A percentile compares a stretch with the other conserved stretches of the same genome.
Conservation (phyloP, 371 early-diverging fungal species). For the Saksenaea oblongispora region DNA sequence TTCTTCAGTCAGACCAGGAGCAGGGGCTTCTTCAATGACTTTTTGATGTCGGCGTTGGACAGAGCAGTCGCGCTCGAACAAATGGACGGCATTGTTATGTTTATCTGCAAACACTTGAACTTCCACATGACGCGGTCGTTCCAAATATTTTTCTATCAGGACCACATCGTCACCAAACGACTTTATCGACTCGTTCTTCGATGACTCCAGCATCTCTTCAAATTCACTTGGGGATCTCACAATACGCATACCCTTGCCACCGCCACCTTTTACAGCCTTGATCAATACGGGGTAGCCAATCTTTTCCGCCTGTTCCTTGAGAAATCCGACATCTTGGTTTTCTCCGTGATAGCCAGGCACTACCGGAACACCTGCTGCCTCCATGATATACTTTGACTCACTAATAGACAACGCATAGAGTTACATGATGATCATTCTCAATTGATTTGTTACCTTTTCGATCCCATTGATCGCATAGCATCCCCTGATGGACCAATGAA, state of each 20-base stretch:
- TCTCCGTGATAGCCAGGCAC: slow-evolving; percentile 96
- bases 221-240: slow-evolving; percentile 79
- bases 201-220: slow-evolving; percentile 82
- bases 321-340: slow-evolving; percentile 76
- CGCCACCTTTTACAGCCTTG: slow-evolving; percentile 96
- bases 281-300: slow-evolving; percentile 95
- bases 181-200: slow-evolving; percentile 84
- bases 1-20: slow-evolving; percentile 74
- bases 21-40: slow-evolving; percentile 87
- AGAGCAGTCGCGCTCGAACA: slow-evolving; percentile 97
- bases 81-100: slow-evolving; percentile 84
- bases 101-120: slow-evolving; percentile 96
- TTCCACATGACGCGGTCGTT: slow-evolving; percentile 91
- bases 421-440: too few relatives aligned
- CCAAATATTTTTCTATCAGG: slow-evolving; percentile 89
- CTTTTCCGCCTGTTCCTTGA: slow-evolving; percentile 75
- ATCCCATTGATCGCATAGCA: slow-evolving; percentile 95
- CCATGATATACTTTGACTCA: slow-evolving; percentile 92
- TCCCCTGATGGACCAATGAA: slow-evolving; percentile 95
- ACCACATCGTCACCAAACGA: slow-evolving; percentile 92
- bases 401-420: slow-evolving; percentile 27
- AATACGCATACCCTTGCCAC: slow-evolving; percentile 94
- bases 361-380: slow-evolving; percentile 85
- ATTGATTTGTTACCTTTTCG: slow-evolving; percentile 77
- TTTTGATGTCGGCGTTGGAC: slow-evolving; percentile 98